Base-by-base conservation (phyloP, 83 land plant genomes). In the Picea abies region DNA sequence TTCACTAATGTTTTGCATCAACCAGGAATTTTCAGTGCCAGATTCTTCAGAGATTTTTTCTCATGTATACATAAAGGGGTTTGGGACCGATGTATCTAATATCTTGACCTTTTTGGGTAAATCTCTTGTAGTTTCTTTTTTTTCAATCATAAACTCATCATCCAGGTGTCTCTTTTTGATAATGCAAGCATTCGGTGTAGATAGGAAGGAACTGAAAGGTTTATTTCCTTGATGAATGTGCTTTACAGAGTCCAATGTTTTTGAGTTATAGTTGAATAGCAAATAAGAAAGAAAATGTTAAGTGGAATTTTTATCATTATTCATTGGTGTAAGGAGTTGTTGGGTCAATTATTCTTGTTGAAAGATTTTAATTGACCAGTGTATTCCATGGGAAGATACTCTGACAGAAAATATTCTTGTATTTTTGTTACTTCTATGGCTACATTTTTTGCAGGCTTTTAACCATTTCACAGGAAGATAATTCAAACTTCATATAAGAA, bases 11-110 rank as follows among this genome's bases (percentile, higher is more conserved):
- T 71, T 20, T 82, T 32, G 29, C 63, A 63, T 35, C 60, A 82
- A 79, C 11, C 94, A 96, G 98, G 99, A 96, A 85, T 86, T 94
- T 73, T 90, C 97, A 56, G 80, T 88, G 91, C 99, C 99, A 11
- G 99, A 97, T 80, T 75, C 93, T 79, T 90, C 92, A 29, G 97
- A 89, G 68, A 92, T 97, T 60, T 96, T 89, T 83, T 78, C 89
- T 17, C 85, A 97, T 88, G 90, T 96, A 7, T 94, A 90, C 84
- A 90, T 80, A 63, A 97, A 97, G 85, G 96, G 96, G 15, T 79
- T 68, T 84, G 96, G 95, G 47, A 72, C 81, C 22, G 90, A 91
- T 96, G 99, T 96, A 88, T 73, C 14, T 29, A 20, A 32, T 75
- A 25, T 11, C 79, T 35, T 47, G 12, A 61, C 35, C 78, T 58